Percentiles rank a stretch among this genome's conserved stretches.
phyloP scores from a whole-genome alignment of 2,329 filamentous ascomycete species.

The Metarhizium rileyi region DNA sequence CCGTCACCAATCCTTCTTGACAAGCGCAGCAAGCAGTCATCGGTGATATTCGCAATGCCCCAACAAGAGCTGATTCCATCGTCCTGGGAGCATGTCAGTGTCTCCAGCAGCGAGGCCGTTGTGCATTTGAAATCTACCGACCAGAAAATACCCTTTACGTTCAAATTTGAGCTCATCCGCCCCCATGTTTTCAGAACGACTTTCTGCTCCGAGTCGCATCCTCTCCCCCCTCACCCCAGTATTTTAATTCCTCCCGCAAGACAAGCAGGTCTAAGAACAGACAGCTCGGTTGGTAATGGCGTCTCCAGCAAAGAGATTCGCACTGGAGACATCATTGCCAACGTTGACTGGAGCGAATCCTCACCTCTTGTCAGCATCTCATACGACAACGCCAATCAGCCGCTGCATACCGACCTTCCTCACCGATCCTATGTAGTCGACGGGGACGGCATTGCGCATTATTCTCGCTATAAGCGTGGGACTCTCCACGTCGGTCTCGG shows the following conservation, averaged over 20 bases:
- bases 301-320: slow-evolving; percentile 30
- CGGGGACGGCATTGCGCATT: slow-evolving; percentile 52
- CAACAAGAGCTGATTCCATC: slow-evolving; percentile 20
- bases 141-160: slow-evolving; percentile 35
- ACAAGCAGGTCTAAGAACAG: slow-evolving; percentile 9
- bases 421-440: slow-evolving; percentile 58
- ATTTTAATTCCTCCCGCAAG: slow-evolving; percentile 29
- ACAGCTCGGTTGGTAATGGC: neutral
- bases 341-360: slow-evolving; percentile 44
- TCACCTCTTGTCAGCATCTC: slow-evolving; percentile 48
- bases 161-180: slow-evolving; percentile 53
- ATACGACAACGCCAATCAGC: slow-evolving; percentile 33
- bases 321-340: slow-evolving; percentile 39
- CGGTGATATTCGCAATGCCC: slow-evolving; percentile 11
- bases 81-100: slow-evolving; percentile 20
- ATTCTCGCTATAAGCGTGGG: slow-evolving; percentile 50
- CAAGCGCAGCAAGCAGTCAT: neutral
- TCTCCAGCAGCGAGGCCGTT: slow-evolving; percentile 14
- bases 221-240: slow-evolving; percentile 56
- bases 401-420: slow-evolving; percentile 52
- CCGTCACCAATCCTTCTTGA: neutral
- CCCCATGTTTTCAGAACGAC: slow-evolving; percentile 58
- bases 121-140: slow-evolving; percentile 15
- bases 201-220: slow-evolving; percentile 52
- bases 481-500: slow-evolving; percentile 62